Evolutionary conservation across 1,139 yeast genomes (phyloP).

Genomic region (Debaryomyces psychrophilus): DNA sequence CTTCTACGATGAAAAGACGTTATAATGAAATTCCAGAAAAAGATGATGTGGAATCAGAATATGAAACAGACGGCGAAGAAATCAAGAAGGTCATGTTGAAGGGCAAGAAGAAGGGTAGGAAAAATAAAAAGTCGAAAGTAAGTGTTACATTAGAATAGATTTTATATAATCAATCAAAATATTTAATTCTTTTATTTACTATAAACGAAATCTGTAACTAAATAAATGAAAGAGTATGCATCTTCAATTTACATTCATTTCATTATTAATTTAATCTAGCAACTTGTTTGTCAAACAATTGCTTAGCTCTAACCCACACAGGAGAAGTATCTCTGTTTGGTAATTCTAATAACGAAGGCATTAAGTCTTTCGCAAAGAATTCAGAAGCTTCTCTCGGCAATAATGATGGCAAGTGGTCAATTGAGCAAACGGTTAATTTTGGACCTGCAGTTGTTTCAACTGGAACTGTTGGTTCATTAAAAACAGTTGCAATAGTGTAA

Average conservation of each 20-base stretch:
- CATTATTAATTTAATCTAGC: constrained; percentile 47
- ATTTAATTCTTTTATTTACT: not conserved
- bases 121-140: constrained; percentile 48
- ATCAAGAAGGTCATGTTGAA: constrained; percentile 50
- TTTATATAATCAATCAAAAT: constrained; percentile 1
- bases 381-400: constrained; percentile 97
- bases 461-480: constrained; percentile 83
- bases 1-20: constrained; percentile 71
- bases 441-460: constrained; percentile 82
- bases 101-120: constrained; percentile 44
- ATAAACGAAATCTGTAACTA: not conserved
- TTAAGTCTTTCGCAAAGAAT: constrained; percentile 78
- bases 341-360: constrained; percentile 84
- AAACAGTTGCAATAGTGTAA: constrained; percentile 85
- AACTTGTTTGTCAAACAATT: constrained; percentile 81
- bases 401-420: constrained; percentile 93
- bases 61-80: constrained; percentile 62
- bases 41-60: constrained; percentile 58
- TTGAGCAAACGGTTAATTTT: constrained; percentile 88
- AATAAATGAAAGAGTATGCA: not conserved
- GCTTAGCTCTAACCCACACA: constrained; percentile 90
- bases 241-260: not conserved
- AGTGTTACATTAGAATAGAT: constrained; percentile 57
- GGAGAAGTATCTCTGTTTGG: constrained; percentile 81
- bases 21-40: constrained; percentile 40